phyloP scores from a whole-genome alignment of 23 red algal species.

The Gracilaria domingensis region DNA sequence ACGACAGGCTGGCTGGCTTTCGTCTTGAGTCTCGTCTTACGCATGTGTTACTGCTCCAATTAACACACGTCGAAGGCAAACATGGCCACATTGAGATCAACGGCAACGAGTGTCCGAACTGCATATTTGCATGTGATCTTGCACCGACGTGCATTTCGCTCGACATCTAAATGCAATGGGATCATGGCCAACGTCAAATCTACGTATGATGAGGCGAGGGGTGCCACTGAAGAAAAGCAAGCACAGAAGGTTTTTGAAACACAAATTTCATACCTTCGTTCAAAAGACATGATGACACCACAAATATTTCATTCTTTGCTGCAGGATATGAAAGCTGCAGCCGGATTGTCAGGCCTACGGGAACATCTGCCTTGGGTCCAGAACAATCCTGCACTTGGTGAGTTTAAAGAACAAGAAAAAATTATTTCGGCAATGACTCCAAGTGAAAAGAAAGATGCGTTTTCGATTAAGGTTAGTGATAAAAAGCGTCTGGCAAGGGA shows the following conservation, averaged over 20 bases:
- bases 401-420: conserved; percentile 65
- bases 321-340: conserved; percentile 62
- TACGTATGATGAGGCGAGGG: conserved; percentile 32
- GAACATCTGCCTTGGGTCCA: conserved; percentile 77
- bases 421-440: conserved; percentile 60
- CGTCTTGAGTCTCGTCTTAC: neutral
- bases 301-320: conserved; percentile 63
- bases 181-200: conserved; percentile 44
- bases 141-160: neutral
- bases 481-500: conserved; percentile 52
- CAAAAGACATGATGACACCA: conserved; percentile 34
- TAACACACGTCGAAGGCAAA: neutral
- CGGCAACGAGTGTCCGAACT: neutral
- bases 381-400: conserved; percentile 67
- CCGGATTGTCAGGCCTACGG: conserved; percentile 51
- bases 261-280: conserved; percentile 52
- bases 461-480: conserved; percentile 36
- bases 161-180: neutral
- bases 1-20: neutral
- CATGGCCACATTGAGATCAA: conserved; percentile 16
- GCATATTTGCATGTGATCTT: neutral
- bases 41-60: neutral
- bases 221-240: conserved; percentile 30
- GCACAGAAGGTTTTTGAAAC: conserved; percentile 41
- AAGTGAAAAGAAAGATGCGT: conserved; percentile 34